Evolutionary conservation across 1,284 basidiomycete species (phyloP), one percentile per base, ranked within the genome.

Genomic region (Cryptococcus neoformans): DNA sequence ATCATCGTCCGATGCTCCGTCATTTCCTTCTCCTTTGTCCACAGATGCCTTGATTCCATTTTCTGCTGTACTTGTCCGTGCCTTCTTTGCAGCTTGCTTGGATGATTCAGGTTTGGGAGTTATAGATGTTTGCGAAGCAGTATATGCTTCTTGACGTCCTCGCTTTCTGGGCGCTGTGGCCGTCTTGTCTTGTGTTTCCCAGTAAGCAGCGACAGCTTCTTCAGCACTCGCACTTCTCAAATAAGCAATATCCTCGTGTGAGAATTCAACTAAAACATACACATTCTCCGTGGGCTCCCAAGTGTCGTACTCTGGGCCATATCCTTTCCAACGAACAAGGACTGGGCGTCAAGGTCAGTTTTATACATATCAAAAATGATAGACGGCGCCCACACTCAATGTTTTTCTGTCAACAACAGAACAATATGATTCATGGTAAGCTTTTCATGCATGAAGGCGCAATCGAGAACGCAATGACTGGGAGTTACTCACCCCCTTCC

Each of bases 1-100:
- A 8, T 59, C 59, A 47, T 51, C 67, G 9, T 46, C 81, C 7
- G 44, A 39, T 85, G 88, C 72, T 81, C 87, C 45, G 80, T 82
- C 67, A 83, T 87, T 74, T 81, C 84, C 62, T 68, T 78, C 34
- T 64, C 76, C 83, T 10, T 53, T 62, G 6, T 62, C 60, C 11
- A 46, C 47, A 6, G 59, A 62, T 41, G 59, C 57, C 28, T 55
- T 49, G 17, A 42, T 49, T 44, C 44, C 39, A 11, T 45, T 79
- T 81, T 61, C 80, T 21, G 53, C 62, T 41, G 55, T 59, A 40
- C 49, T 54, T 44, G 58, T 51, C 41, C 56, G 51, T 44, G 49
- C 57, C 37, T 60, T 17, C 50, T 69, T 66, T 36, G 56, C 46
- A 11, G 50, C 44, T 7, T 39, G 5, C 12, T 39, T 16, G 14